Base-by-base conservation (phyloP, 371 early-diverging fungal genomes). In the Lichtheimia hyalospora region DNA sequence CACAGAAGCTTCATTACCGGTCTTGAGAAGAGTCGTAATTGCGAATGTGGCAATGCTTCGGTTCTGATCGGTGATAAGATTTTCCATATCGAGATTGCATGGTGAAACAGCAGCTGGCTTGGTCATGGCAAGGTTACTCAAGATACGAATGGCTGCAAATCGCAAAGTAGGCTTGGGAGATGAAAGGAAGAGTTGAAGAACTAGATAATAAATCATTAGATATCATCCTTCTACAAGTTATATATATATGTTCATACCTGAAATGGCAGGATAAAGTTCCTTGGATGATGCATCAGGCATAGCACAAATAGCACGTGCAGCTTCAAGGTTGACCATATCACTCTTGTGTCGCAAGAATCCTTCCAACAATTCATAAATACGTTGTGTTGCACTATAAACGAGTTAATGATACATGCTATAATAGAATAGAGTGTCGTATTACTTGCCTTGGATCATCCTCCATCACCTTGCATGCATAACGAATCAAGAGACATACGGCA, bases 11-110 rank as follows among this genome's bases (percentile, higher is more conserved):
- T 98, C 99, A 71, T 94, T 99, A 25, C 99, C 99, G 7, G 98
- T 98, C 89, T 99, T 98, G 27, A 99, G 81, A 59, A 99, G 74
- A 10, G 98, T 98, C 2, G 98, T 98, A 75, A 99, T 98, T 27
- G 99, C 99, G 77, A 98, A 96, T 0, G 98, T 98, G 21, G 99
- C 97, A 59, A 99, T 92, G 61, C 95, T 93, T 63, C 98, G 90
- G 84, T 97, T 98, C 54, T 88, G 79, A 75, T 98, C 98, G 13
- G 95, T 93, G 64, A 99, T 95, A 61, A 97, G 79, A 64, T 90
- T 91, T 73, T 99, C 99, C 88, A 99, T 96, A 77, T 97, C 98
- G 62, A 97, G 71, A 71, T 98, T 99, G 83, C 97, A 96, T 3
- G 92, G 92, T 25, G 89, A 84, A 15, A 98, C 97, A 5, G 94